These are phyloP conservation scores for Comarum palustre DNA, from an alignment of 306 rosid species.

Conservation along the genomic window DNA sequence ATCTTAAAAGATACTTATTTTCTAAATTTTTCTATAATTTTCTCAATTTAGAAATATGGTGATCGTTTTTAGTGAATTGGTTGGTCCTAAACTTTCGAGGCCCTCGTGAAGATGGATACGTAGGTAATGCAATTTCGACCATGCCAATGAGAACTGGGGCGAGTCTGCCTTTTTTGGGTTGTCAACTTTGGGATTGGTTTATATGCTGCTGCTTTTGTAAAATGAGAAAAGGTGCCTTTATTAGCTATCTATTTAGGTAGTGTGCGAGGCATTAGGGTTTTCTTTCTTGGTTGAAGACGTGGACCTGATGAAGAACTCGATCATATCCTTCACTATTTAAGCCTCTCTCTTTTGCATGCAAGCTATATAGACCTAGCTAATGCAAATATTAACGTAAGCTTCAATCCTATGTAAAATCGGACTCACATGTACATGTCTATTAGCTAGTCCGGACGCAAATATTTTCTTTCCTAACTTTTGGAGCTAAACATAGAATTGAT, in stretches of 20 bases:
- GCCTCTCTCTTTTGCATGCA: not conserved
- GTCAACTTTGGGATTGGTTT: slow-evolving; percentile 41
- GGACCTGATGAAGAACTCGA: slow-evolving; percentile 1
- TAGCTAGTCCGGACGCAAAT: too few relatives aligned
- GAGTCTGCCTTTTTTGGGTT: slow-evolving; percentile 30
- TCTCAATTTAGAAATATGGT: slow-evolving; percentile 33
- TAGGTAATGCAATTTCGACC: not conserved
- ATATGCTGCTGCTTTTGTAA: slow-evolving; percentile 34
- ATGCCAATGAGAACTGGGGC: slow-evolving; percentile 36
- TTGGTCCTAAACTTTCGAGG: slow-evolving; percentile 54
- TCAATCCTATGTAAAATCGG: not conserved
- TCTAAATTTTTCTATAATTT: too few relatives aligned
- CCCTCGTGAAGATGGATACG: slow-evolving; percentile 34
- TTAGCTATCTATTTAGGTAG: slow-evolving; percentile 28
- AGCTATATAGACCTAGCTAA: not conserved
- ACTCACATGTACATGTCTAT: too few relatives aligned
- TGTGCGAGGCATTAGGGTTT: slow-evolving; percentile 44
- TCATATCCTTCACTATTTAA: not conserved
- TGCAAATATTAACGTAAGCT: not conserved
- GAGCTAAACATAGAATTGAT: too few relatives aligned
- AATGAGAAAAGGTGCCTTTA: slow-evolving; percentile 29
- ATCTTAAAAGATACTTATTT: too few relatives aligned
- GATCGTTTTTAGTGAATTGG: slow-evolving; percentile 23
- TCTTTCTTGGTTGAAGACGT: slow-evolving; percentile 13
- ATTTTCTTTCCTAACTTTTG: too few relatives aligned